Evolutionary conservation across 208 protist species (phyloP).

Genomic region (Leishmania amazonensis): DNA sequence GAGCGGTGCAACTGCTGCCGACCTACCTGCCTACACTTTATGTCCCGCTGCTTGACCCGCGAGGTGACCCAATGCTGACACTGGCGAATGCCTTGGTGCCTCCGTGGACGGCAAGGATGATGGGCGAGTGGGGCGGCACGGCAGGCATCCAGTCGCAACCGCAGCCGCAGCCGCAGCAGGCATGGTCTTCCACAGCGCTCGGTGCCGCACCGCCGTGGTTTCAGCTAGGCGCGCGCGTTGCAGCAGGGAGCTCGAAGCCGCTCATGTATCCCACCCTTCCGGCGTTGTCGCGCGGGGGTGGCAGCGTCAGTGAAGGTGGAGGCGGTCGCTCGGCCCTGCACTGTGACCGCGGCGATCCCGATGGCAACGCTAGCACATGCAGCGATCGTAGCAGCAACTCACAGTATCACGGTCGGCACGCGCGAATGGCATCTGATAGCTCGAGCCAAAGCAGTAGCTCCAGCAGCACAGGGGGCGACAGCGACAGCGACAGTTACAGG

Average conservation of each 20-base stretch:
- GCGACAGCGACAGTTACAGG: conserved; percentile 1
- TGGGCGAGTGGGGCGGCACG: not conserved
- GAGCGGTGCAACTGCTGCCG: not conserved
- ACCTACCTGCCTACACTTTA: conserved; percentile 2
- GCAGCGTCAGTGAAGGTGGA: not conserved
- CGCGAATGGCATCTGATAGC: not conserved
- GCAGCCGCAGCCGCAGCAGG: not conserved
- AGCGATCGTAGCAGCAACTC: not conserved
- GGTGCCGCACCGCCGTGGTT: not conserved
- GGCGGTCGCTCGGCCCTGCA: not conserved
- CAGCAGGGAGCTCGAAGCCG: not conserved
- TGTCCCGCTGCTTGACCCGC: conserved; percentile 16
- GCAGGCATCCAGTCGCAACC: not conserved
- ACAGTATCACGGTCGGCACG: not conserved
- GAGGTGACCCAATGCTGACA: not conserved
- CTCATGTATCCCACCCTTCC: not conserved
- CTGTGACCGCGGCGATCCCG: not conserved
- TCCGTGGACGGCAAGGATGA: not conserved
- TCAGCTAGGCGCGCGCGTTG: conserved; percentile 3
- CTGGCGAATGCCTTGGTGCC: not conserved
- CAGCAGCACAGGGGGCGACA: not conserved
- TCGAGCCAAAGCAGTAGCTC: not conserved
- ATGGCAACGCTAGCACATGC: not conserved
- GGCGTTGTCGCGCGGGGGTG: not conserved
- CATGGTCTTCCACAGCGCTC: not conserved